phyloP scores from a whole-genome alignment of 2,329 filamentous ascomycete genomes.

The Paramyrothecium roridum region DNA sequence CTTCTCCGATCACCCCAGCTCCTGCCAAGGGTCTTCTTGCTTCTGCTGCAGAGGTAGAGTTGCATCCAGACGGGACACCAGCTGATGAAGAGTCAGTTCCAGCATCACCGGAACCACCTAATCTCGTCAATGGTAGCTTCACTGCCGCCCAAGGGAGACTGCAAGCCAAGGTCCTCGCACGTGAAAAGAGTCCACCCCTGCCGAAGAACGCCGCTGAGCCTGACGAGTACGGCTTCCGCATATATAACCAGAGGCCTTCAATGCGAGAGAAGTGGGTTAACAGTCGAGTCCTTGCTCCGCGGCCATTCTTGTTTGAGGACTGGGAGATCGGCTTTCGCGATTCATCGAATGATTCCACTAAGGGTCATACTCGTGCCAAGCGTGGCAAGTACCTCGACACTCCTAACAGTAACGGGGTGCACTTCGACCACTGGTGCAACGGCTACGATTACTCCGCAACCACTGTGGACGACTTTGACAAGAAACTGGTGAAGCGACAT shows the following conservation, averaged over 20 bases:
- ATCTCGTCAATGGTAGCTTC: slow-evolving; percentile 20
- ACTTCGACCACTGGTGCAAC: slow-evolving; percentile 51
- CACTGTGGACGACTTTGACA: slow-evolving; percentile 47
- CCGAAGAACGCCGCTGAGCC: slow-evolving; percentile 40
- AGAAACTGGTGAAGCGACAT: slow-evolving; percentile 45
- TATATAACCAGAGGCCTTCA: slow-evolving; percentile 36
- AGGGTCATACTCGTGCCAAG: slow-evolving; percentile 49
- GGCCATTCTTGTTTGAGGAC: slow-evolving; percentile 43
- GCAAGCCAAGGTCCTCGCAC: slow-evolving; percentile 25
- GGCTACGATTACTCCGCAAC: slow-evolving; percentile 50
- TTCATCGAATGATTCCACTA: slow-evolving; percentile 52
- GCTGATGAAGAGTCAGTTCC: slow-evolving; percentile 31
- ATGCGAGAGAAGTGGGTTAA: slow-evolving; percentile 43
- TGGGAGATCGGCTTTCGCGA: slow-evolving; percentile 59
- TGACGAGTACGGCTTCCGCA: slow-evolving; percentile 50
- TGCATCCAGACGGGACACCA: slow-evolving; percentile 28
- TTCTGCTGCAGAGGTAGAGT: slow-evolving; percentile 32
- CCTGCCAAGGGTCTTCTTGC: slow-evolving; percentile 36
- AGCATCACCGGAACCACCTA: slow-evolving; percentile 30
- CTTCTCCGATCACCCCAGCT: slow-evolving; percentile 19
- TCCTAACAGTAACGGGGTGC: slow-evolving; percentile 51
- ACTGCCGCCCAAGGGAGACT: slow-evolving; percentile 18
- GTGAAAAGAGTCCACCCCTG: slow-evolving; percentile 33
- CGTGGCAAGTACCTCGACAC: slow-evolving; percentile 52
- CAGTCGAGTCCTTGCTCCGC: slow-evolving; percentile 49